Conservation (phyloP, 345 rosid species). For the Triadica sebifera region DNA sequence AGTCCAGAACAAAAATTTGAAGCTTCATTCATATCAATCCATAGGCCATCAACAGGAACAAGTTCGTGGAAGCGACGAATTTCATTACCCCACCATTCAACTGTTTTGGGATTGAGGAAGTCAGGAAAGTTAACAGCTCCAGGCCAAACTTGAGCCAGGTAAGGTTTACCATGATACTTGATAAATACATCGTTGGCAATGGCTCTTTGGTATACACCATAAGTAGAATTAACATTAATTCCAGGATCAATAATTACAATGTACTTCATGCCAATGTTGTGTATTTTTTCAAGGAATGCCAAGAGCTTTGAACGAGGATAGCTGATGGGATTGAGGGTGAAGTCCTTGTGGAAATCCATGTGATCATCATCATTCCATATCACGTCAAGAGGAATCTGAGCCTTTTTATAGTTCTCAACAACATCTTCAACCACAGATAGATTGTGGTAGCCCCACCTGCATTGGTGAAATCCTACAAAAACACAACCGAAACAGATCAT, state of each 20-base stretch:
- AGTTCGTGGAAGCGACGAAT: conserved; percentile 81
- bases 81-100: conserved; percentile 92
- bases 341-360: conserved; percentile 94
- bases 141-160: conserved; percentile 96
- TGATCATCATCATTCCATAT: conserved; percentile 98
- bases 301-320: conserved; percentile 78
- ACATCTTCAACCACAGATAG: conserved; percentile 93
- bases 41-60: conserved; percentile 83
- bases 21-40: conserved; percentile 98
- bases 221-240: conserved; percentile 67
- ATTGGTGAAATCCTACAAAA: conserved; percentile 85
- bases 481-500: conserved; percentile 5
- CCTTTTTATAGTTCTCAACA: conserved; percentile 75
- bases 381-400: conserved; percentile 87
- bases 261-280: conserved; percentile 86
- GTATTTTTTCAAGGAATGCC: conserved; percentile 80
- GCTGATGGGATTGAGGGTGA: conserved; percentile 62
- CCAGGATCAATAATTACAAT: conserved; percentile 80
- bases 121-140: conserved; percentile 96
- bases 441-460: conserved; percentile 98
- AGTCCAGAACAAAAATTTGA: conserved; percentile 85
- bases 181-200: conserved; percentile 82
- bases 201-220: conserved; percentile 78
- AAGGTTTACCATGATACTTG: conserved; percentile 82
- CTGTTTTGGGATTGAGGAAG: conserved; percentile 89